These are phyloP conservation scores for Nosema granulosis DNA, from an alignment of 371 early-diverging fungal species.

Conservation along the genomic window DNA sequence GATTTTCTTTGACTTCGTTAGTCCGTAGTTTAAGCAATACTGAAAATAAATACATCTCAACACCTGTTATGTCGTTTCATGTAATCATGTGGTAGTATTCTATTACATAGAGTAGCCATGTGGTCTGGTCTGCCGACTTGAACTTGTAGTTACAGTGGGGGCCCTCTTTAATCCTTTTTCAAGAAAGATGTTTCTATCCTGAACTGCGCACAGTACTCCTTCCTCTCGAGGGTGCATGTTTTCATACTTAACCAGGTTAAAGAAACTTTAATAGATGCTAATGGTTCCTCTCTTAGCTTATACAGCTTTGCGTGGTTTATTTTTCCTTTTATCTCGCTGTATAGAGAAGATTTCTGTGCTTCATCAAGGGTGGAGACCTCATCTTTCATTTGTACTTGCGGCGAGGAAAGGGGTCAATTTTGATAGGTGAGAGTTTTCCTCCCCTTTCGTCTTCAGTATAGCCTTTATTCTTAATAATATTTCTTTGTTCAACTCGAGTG, in stretches of 20 bases:
- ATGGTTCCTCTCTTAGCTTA: not conserved
- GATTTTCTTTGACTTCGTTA: constrained; percentile 1
- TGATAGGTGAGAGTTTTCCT: not conserved
- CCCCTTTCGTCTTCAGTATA: not conserved
- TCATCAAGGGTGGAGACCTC: no score
- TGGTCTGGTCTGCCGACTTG: not conserved
- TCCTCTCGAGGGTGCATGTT: not conserved
- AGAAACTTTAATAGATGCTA: constrained; percentile 2
- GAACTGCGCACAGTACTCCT: not conserved
- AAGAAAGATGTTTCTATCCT: constrained; percentile 13
- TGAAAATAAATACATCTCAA: constrained; percentile 6
- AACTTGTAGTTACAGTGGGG: not conserved
- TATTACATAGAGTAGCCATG: constrained; percentile 1
- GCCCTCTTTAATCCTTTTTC: not conserved
- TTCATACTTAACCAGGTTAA: not conserved
- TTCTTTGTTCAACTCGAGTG: not conserved
- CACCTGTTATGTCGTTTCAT: constrained; percentile 2
- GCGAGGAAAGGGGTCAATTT: not conserved
- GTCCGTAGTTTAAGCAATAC: not conserved
- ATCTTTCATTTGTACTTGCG: not conserved
- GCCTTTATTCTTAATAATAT: not conserved
- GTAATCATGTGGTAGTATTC: not conserved
- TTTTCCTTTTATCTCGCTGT: not conserved
- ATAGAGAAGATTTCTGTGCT: not conserved
- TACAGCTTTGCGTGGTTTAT: constrained; percentile 12